These are phyloP conservation scores for Rosa chinensis DNA, from an alignment of 306 rosid species.

Conservation along the genomic window DNA sequence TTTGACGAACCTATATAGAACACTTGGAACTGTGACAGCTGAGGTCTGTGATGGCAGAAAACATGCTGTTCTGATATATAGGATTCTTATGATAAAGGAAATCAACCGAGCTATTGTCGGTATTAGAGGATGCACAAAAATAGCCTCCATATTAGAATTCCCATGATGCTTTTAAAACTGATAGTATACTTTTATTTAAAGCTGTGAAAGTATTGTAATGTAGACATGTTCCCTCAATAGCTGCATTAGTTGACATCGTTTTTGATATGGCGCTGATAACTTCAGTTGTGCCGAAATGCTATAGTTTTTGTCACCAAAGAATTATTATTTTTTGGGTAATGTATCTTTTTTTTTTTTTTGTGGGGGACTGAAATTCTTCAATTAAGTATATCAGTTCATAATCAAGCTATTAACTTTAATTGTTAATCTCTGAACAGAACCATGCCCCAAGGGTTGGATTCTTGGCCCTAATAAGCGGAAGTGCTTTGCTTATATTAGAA, in stretches of 20 bases:
- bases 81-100: not conserved
- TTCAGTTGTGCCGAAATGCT: not conserved
- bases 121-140: no score
- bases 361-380: not conserved
- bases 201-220: constrained; percentile 1
- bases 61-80: not conserved
- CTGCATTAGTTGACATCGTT: not conserved
- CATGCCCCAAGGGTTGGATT: constrained; percentile 74
- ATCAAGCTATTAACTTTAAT: constrained; percentile 16
- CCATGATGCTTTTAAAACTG: not conserved
- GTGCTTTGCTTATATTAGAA: constrained; percentile 56
- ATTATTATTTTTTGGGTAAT: not conserved
- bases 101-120: not conserved
- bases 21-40: not conserved
- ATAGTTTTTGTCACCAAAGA: not conserved
- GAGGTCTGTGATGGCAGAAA: constrained; percentile 12
- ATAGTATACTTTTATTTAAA: not conserved
- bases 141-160: not conserved
- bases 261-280: not conserved
- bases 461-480: constrained; percentile 51
- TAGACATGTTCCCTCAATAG: not conserved
- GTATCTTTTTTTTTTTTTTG: no score
- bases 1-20: not conserved
- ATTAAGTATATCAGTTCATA: constrained; percentile 9
- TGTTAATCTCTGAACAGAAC: constrained; percentile 42